Base-by-base conservation (phyloP, 129 eudicot genomes). In the Tagetes patula region DNA sequence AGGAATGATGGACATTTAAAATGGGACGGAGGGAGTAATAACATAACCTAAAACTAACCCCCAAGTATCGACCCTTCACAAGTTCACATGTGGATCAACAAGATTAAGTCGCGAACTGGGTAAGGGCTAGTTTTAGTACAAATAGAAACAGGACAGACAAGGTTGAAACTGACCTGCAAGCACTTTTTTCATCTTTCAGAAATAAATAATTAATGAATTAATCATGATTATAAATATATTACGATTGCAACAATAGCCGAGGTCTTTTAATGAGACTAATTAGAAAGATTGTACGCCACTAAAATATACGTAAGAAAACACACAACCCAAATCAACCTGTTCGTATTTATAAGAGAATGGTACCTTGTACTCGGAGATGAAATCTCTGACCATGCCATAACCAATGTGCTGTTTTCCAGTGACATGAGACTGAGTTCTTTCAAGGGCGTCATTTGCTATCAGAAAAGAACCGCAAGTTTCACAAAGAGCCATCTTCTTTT, bases 381-480 rank as follows among this genome's bases (percentile, higher is more conserved):
- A 90, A 73, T 90, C 96, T 50, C 96, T 82, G 61, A 88, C 91
- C 85, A 88, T 61, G 56, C 99, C 97, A 74, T 84, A 94, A 65
- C 99, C 99, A 56, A 90, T 76, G 65, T 94, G 99, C 75, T 94
- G 97, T 80, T 94, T 94, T 42, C 99, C 97, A 55, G 99, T 90
- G 41, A 94, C 87, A 32, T 94, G 98, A 55, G 98, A 90, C 81
- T 94, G 99, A 69, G 97, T 88, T 78, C 96, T 88, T 83, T 94
- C 99, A 69, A 83, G 81, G 33, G 91, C 99, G 83, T 94, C 97
- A 63, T 94, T 94, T 62, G 96, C 97, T 46, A 94, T 83, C 27
- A 94, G 78, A 78, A 94, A 94, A 13, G 97, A 90, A 63, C 97
- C 97, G 78, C 99, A 94, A 43, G 84, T 85, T 81, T 94, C 99